Evolutionary conservation across 2,329 filamentous ascomycete genomes (phyloP), one percentile per base, ranked within the genome.

Genomic region (Fusarium sp.): DNA sequence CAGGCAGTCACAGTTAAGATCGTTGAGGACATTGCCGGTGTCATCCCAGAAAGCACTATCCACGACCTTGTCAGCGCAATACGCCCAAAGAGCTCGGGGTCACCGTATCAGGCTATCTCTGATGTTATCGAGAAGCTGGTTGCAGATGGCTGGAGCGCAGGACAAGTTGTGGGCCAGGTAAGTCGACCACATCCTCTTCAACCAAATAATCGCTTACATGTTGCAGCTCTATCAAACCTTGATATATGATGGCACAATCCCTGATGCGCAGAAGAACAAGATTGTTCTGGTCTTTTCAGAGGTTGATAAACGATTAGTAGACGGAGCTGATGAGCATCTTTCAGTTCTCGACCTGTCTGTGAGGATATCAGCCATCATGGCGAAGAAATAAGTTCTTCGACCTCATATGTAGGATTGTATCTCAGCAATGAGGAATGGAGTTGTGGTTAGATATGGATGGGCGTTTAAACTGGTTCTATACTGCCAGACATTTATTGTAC

Each of bases 101-200:
- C 87, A 16, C 85, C 89, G 1, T 99, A 97, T 76, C 86, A 90
- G 64, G 86, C 87, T 14, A 88, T 99, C 18, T 90, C 94, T 0
- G 90, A 89, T 70, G 90, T 93, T 8, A 92, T 98, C 7, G 93
- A 94, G 74, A 92, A 97, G 70, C 90, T 99, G 84, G 91, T 98
- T 48, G 95, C 95, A 0, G 96, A 98, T 81, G 96, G 96, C 11
- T 99, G 96, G 95, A 98, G 94, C 79, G 96, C 95, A 25, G 90
- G 91, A 9, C 96, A 98, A 81, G 88, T 98, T 27, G 86, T 98
- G 40, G 84, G 87, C 20, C 94, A 97, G 86, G 91, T 92, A 82
- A 80, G 83, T 29, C 24, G 14, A 32, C 5, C n/a, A 18, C 37
- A 37, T 44, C 24, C 10, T 22, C 7, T 25, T 46, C 40, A 13